Base-by-base conservation (phyloP, 2,329 filamentous ascomycete species). In the Pseudocercospora macadamiae region DNA sequence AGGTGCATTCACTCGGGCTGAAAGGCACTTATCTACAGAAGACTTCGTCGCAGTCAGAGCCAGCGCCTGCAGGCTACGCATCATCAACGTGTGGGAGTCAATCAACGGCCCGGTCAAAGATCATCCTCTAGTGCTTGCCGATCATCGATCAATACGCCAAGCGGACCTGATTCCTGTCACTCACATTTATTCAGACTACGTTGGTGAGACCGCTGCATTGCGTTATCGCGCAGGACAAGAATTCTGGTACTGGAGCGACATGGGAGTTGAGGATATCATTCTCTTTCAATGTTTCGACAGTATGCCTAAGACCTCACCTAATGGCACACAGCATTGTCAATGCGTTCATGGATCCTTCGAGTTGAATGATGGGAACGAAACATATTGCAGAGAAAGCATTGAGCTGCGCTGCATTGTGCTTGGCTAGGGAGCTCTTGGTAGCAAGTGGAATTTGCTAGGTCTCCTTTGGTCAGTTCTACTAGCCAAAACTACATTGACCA, bases 401-500 rank as follows among this genome's bases (percentile, higher is more conserved):
- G 34, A 37, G n/a, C 34, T 37, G 6, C 34, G 34, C n/a, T 37
- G 34, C 9, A 5, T 37, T 14, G 34, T 37, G 4, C 34, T 37
- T 37, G 34, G 34, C 7, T 37, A 37, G n/a, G n/a, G n/a, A n/a
- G n/a, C n/a, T n/a, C n/a, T n/a, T n/a, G n/a, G n/a, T n/a, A n/a
- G n/a, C n/a, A n/a, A n/a, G n/a, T n/a, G n/a, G n/a, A n/a, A n/a
- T n/a, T n/a, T n/a, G n/a, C n/a, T n/a, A n/a, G n/a, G n/a, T n/a
- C n/a, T n/a, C n/a, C n/a, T n/a, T n/a, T n/a, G n/a, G n/a, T n/a
- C n/a, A n/a, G n/a, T n/a, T n/a, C n/a, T n/a, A n/a, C n/a, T n/a
- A n/a, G n/a, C n/a, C n/a, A 56, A 2, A 51, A 62, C 34, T 32
- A 37, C n/a, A 12, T 25, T 8, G 37, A 61, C 4, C 57, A 51